Evolutionary conservation across 768 basidiomycete species (phyloP), one percentile per base, ranked within the genome.

Genomic region (Termitomyces sp.): DNA sequence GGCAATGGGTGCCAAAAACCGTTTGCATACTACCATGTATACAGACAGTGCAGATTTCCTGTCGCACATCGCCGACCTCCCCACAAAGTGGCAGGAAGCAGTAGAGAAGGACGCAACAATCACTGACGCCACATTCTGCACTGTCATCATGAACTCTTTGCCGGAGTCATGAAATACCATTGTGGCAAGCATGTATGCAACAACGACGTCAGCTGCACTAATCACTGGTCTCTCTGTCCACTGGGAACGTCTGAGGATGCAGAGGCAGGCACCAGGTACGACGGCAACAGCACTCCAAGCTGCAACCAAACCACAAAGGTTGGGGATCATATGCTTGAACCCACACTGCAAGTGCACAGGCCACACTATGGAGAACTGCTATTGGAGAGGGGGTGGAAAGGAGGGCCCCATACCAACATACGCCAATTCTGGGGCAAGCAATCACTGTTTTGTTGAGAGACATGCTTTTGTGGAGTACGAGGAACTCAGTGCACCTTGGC

Each of bases 291-390:
- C 11, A 22, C 40, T 41, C 7, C 39, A 40, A 11, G 40, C 11
- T 1, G 11, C 2, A 22, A 41, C 40, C 7, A 41, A 41, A 5
- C 22, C 20, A 22, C 22, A 22, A 18, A 22, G 3, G 11, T 23
- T 2, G 11, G 11, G 7, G 11, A 11, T 41, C 2, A 4, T 41
- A 13, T 41, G 40, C 40, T 40, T 36, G 0, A 63, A 66, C 59
- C 64, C 57, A 10, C 64, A 64, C 44, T 73, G 72, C 50, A 43
- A 57, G 10, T 22, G 40, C 11, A 35, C 15, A 0, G 63, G 70
- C 0, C 70, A 73, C 35, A 39, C 54, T 7, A 61, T 61, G 9
- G 58, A 57, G 3, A 56, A 64, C 3, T 73, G 71, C 50, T 74
- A 67, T 59, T 41, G 20, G 22, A 11, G 3, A 41, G 40, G 40